A percentile compares a stretch with the other conserved stretches of the same genome.
These are phyloP conservation scores for Lachnellula arida DNA, from an alignment of 2,329 filamentous ascomycete genomes.

Conservation along the genomic window DNA sequence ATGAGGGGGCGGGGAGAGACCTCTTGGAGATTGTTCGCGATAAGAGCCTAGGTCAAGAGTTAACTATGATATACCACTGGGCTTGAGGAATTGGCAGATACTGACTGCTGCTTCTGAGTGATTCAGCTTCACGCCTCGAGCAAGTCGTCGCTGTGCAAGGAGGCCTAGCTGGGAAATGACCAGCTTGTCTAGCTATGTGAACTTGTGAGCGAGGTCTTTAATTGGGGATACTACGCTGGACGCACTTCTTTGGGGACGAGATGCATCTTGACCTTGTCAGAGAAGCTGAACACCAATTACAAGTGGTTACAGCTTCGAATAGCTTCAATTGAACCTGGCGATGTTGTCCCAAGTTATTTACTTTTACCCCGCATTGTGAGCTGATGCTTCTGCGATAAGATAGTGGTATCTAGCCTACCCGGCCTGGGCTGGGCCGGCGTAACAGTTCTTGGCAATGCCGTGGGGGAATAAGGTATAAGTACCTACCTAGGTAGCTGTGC, in stretches of 20 bases:
- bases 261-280: conserved; percentile 36
- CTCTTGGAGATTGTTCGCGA: conserved; percentile 87
- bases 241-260: conserved; percentile 46
- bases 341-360: background rate
- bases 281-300: background rate
- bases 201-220: background rate
- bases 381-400: background rate
- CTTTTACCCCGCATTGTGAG: background rate
- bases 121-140: conserved; percentile 82
- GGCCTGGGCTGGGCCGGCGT: background rate
- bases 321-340: background rate
- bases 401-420: background rate
- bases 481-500: background rate
- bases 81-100: conserved; percentile 23
- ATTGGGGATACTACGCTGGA: conserved; percentile 5
- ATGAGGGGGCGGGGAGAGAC: conserved; percentile 35
- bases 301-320: background rate
- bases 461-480: background rate
- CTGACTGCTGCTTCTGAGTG: conserved; percentile 79
- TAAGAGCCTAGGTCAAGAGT: conserved; percentile 56
- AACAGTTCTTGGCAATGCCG: background rate
- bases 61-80: conserved; percentile 2
- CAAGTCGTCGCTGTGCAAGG: conserved; percentile 82
- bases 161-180: conserved; percentile 83
- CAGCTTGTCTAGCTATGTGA: conserved; percentile 83